phyloP scores from a whole-genome alignment of 148 eudicot genomes.

The Linanthus parryae region DNA sequence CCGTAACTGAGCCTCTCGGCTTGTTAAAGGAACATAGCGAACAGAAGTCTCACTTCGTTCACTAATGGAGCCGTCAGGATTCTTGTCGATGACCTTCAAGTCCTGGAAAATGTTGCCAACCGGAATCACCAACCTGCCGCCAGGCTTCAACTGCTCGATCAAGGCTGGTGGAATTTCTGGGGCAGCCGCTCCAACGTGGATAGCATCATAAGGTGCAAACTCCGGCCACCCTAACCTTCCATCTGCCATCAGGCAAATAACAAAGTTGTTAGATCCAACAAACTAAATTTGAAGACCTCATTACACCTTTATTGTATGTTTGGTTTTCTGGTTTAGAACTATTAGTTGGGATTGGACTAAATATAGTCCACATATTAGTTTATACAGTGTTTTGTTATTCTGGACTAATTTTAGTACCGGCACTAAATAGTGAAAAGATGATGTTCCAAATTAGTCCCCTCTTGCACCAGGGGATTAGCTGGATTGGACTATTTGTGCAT shows the following conservation, averaged over 20 bases:
- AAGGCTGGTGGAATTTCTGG: conserved; percentile 77
- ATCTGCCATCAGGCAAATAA: conserved; percentile 20
- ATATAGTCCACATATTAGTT: too few relatives aligned
- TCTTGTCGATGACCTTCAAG: conserved; percentile 78
- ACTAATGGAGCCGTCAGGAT: conserved; percentile 57
- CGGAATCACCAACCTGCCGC: conserved; percentile 92
- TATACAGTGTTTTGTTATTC: too few relatives aligned
- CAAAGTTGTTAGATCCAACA: background rate
- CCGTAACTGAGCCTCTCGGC: conserved; percentile 75
- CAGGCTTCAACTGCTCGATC: conserved; percentile 91
- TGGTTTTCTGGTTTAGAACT: too few relatives aligned
- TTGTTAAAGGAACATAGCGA: conserved; percentile 88
- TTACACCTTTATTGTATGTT: too few relatives aligned
- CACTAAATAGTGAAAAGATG: too few relatives aligned
- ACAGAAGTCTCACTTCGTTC: conserved; percentile 82
- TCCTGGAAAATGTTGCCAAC: conserved; percentile 91
- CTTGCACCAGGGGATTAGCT: too few relatives aligned
- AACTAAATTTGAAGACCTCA: too few relatives aligned
- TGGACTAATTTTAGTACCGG: too few relatives aligned
- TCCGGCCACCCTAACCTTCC: conserved; percentile 55
- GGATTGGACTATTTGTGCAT: too few relatives aligned
- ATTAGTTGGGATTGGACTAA: too few relatives aligned
- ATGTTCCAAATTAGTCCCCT: too few relatives aligned
- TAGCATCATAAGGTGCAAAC: conserved; percentile 50
- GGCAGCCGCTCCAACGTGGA: conserved; percentile 91